A percentile compares a stretch with the other conserved stretches of the same genome.
phyloP scores from a whole-genome alignment of 2,329 filamentous ascomycete species.

The Seiridium cupressi region DNA sequence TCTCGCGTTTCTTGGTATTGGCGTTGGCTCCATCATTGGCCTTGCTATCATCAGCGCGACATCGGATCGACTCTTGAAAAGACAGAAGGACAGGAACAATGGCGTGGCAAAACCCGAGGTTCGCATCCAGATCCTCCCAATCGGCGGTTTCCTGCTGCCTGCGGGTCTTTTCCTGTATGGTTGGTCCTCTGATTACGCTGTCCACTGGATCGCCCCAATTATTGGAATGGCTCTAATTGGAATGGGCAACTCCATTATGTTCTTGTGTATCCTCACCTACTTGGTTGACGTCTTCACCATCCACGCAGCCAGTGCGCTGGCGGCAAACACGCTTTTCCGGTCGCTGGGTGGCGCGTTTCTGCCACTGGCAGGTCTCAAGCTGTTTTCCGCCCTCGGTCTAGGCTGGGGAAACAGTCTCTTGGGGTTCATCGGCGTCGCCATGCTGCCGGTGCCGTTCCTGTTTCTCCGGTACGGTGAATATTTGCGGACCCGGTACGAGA shows the following conservation, averaged over 20 bases:
- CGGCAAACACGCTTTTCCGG: not conserved
- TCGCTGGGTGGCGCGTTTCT: not conserved
- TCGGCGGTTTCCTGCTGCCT: constrained; percentile 23
- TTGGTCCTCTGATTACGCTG: constrained; percentile 26
- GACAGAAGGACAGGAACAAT: constrained; percentile 13
- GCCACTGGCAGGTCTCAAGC: not conserved
- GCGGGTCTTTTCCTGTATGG: constrained; percentile 38
- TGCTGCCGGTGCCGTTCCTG: not conserved
- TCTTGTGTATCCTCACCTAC: not conserved
- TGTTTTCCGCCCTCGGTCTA: not conserved
- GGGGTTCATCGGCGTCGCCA: not conserved
- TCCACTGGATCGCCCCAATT: not conserved
- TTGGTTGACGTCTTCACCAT: not conserved
- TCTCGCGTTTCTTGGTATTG: constrained; percentile 50
- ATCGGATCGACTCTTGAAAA: constrained; percentile 27
- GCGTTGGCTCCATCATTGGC: constrained; percentile 29
- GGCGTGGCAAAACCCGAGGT: not conserved
- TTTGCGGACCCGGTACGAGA: too few relatives aligned
- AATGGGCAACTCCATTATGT: not conserved
- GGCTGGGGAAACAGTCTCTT: not conserved
- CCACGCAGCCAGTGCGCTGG: not conserved
- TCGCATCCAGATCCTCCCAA: not conserved
- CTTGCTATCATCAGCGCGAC: constrained; percentile 31
- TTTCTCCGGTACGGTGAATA: not conserved
- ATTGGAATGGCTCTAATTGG: not conserved